phyloP scores from a whole-genome alignment of 2,329 filamentous ascomycete genomes.

The Claviceps sp. region DNA sequence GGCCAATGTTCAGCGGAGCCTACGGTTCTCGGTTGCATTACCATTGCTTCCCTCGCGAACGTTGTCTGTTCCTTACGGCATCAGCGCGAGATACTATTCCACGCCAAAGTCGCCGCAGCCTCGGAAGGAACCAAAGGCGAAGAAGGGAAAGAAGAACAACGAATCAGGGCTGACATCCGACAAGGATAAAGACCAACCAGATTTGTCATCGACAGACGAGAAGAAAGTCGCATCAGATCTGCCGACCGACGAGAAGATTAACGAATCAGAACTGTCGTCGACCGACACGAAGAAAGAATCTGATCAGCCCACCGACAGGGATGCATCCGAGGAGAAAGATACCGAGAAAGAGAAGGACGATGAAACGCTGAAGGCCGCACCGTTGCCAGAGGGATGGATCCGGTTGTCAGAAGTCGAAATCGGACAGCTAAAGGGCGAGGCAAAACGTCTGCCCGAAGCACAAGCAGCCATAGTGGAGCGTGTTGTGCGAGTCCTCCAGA shows the following conservation, averaged over 20 bases:
- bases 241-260: too few relatives aligned
- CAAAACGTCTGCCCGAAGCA: constrained; percentile 48
- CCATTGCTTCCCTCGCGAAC: constrained; percentile 22
- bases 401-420: constrained; percentile 31
- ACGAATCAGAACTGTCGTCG: too few relatives aligned
- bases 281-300: too few relatives aligned
- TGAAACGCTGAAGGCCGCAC: constrained; percentile 15
- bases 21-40: constrained; percentile 20
- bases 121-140: constrained; percentile 18
- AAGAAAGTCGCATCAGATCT: too few relatives aligned
- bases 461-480: constrained; percentile 46
- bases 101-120: constrained; percentile 24
- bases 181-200: constrained; percentile 4
- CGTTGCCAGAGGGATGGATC: constrained; percentile 34
- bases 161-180: constrained; percentile 9
- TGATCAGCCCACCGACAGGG: too few relatives aligned
- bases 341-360: too few relatives aligned
- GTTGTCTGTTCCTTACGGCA: constrained; percentile 20
- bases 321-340: too few relatives aligned
- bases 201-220: too few relatives aligned
- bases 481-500: constrained; percentile 48
- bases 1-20: constrained; percentile 33
- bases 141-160: constrained; percentile 15
- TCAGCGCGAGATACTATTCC: constrained; percentile 24
- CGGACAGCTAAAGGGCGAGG: constrained; percentile 42